Base-by-base conservation (phyloP, 768 basidiomycete species). In the Amanita pseudoporphyria region DNA sequence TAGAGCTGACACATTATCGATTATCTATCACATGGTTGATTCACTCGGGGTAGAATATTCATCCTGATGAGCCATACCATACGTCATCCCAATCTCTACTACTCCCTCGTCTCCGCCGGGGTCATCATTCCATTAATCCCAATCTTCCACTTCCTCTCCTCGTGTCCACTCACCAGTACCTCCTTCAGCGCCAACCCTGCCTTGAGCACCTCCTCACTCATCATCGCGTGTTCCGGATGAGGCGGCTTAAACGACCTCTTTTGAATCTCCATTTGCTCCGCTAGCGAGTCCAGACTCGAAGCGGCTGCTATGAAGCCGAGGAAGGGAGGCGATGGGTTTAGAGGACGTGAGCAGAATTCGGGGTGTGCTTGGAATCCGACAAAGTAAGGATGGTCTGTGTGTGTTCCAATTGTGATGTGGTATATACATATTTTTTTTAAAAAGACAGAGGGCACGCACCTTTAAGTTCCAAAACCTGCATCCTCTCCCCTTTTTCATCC, bases 291-390 rank as follows among this genome's bases (percentile, higher is more conserved):
- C 7, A 54, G 37, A 3, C 71, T 67, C 9, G 72, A 70, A 0
- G 96, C 71, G 1, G 96, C 92, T 4, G 95, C 82, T 41, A 99
- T 77, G 63, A 99, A 86, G 12, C 96, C 96, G 47, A 99, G 83
- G 81, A 97, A 97, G 0, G 93, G 85, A 0, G 96, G 96, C 0
- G 92, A 96, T 1, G 96, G 96, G 68, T 99, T 98, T 37, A 99
- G 72, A 1, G 96, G 96, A 24, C 96, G 83, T 19, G 96, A 94
- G 71, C 95, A 98, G 70, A 99, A 94, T 66, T 99, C 96, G 0
- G 96, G 96, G 60, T 99, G 96, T 1, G 96, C 90, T 69, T 99
- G 96, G 38, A 99, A 73, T 19, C 81, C 96, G 38, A 95, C 69
- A 62, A 94, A 98, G 73, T 80, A 99, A 2, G 92, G 89, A 66